These are phyloP conservation scores for Podospora pseudocomata DNA, from an alignment of 495 filamentous ascomycete genomes.

Conservation along the genomic window DNA sequence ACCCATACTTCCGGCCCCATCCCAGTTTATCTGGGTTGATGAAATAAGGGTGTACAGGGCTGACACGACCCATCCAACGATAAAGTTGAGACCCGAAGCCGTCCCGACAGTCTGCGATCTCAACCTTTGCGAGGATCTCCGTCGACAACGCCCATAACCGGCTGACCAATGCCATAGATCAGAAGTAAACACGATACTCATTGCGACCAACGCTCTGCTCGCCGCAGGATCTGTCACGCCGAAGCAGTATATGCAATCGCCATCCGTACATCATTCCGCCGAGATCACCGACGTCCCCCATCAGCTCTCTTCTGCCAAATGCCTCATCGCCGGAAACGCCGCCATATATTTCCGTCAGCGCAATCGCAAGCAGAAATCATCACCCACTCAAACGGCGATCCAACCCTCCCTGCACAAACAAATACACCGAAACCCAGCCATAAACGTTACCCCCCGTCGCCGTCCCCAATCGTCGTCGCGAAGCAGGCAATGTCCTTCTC, in stretches of 20 bases:
- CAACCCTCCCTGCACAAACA: constrained; percentile 30
- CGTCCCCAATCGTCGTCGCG: constrained; percentile 24
- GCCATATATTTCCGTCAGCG: constrained; percentile 31
- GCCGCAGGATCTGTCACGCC: constrained; percentile 9
- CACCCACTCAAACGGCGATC: constrained; percentile 32
- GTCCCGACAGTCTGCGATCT: constrained; percentile 51
- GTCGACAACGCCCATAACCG: constrained; percentile 42
- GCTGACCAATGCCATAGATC: constrained; percentile 40
- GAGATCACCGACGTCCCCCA: constrained; percentile 22
- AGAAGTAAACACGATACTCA: constrained; percentile 31
- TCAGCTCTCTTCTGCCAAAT: constrained; percentile 23
- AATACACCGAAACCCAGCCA: constrained; percentile 35
- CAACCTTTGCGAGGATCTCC: constrained; percentile 45
- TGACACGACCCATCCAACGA: constrained; percentile 44
- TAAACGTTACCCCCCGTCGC: constrained; percentile 32
- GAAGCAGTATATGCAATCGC: constrained; percentile 27
- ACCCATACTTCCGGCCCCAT: constrained; percentile 50
- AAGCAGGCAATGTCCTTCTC: constrained; percentile 30
- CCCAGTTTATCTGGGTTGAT: constrained; percentile 48
- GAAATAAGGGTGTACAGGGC: constrained; percentile 48
- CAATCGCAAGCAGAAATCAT: constrained; percentile 33
- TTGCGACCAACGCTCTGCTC: constrained; percentile 24
- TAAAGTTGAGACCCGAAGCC: constrained; percentile 45
- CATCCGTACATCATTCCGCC: constrained; percentile 28
- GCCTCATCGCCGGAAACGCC: constrained; percentile 31